phyloP scores from a whole-genome alignment of 345 rosid species.

The Rhodamnia rubescens region DNA sequence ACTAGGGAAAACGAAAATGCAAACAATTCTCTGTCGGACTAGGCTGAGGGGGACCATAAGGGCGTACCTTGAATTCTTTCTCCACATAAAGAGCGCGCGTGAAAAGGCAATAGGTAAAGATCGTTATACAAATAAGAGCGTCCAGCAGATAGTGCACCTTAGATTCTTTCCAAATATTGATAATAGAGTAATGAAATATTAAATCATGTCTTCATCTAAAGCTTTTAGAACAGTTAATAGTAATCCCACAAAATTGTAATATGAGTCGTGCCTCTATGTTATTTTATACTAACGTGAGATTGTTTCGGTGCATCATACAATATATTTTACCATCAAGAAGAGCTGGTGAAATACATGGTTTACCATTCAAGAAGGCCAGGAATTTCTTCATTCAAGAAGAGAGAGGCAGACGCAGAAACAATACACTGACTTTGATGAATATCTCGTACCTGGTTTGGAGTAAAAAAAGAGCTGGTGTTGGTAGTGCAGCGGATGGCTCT shows the following conservation, averaged over 20 bases:
- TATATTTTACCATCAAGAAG: not conserved
- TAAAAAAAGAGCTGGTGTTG: constrained; percentile 61
- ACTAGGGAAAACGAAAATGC: not conserved
- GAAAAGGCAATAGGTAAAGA: not conserved
- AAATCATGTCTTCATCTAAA: too few species aligned
- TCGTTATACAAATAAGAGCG: not conserved
- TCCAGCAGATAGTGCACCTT: not conserved
- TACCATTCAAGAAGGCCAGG: not conserved
- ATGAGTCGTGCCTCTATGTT: too few species aligned
- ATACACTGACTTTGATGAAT: not conserved
- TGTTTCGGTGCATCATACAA: not conserved
- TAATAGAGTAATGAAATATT: too few species aligned
- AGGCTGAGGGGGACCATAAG: not conserved
- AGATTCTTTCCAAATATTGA: not conserved
- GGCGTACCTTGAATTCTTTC: not conserved
- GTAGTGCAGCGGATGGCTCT: constrained; percentile 57
- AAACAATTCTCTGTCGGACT: not conserved
- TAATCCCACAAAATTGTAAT: too few species aligned
- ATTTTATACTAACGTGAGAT: too few species aligned
- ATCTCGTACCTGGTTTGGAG: constrained; percentile 44
- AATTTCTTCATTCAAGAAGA: too few species aligned
- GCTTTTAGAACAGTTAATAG: too few species aligned
- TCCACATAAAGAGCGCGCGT: not conserved
- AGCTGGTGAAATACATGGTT: not conserved
- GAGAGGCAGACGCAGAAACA: not conserved